A percentile compares a stretch with the other conserved stretches of the same genome.
These are phyloP conservation scores for Ogataea hybrid DNA, from an alignment of 1,139 yeast species.

Conservation along the genomic window DNA sequence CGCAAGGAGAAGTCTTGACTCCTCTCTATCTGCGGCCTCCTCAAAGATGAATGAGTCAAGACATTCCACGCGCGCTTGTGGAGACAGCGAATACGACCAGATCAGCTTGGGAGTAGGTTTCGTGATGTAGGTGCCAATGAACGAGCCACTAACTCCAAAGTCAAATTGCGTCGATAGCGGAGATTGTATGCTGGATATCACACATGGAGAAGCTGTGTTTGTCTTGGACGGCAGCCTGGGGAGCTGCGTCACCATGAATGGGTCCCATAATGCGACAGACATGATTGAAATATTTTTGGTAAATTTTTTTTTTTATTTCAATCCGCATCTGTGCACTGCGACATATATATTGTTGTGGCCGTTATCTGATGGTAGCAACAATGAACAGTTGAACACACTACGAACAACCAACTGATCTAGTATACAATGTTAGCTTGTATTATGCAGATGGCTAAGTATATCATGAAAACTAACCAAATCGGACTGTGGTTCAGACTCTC, in stretches of 20 bases:
- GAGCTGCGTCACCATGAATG: constrained; percentile 31
- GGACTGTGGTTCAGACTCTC: too few species aligned
- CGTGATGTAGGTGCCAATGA: constrained; percentile 66
- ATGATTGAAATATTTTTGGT: constrained; percentile 11
- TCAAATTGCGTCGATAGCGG: constrained; percentile 35
- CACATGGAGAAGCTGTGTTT: constrained; percentile 22
- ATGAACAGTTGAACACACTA: not conserved
- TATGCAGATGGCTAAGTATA: too few species aligned
- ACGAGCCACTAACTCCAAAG: constrained; percentile 75
- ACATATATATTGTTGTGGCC: not conserved
- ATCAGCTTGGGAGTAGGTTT: constrained; percentile 79
- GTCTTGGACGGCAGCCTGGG: constrained; percentile 30
- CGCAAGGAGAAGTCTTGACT: constrained; percentile 33
- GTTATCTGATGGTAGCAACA: not conserved
- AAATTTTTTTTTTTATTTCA: constrained; percentile 4
- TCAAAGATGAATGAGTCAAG: constrained; percentile 27
- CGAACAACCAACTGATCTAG: too few species aligned
- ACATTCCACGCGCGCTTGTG: constrained; percentile 45
- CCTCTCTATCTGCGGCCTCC: constrained; percentile 17
- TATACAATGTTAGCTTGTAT: too few species aligned
- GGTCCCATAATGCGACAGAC: constrained; percentile 26
- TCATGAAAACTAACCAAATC: too few species aligned
- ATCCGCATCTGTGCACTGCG: constrained; percentile 5
- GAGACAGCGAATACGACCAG: constrained; percentile 73
- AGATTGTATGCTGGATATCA: constrained; percentile 25